Conservation (phyloP, 2,329 filamentous ascomycete genomes). For the Colletotrichum sp. region DNA sequence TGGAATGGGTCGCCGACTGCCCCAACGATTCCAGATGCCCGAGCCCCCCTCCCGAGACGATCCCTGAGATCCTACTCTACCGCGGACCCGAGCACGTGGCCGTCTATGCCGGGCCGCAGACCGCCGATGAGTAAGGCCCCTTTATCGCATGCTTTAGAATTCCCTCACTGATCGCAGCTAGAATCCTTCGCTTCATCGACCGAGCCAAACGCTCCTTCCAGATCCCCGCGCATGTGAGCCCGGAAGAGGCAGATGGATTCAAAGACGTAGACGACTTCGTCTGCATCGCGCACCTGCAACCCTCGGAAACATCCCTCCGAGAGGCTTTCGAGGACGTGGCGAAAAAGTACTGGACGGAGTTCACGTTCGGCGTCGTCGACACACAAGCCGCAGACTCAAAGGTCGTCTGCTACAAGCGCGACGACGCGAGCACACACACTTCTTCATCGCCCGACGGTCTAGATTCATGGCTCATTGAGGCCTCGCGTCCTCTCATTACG, state of each 20-base stretch:
- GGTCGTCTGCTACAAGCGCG: conserved; percentile 33
- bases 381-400: conserved; percentile 18
- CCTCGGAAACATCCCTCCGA: conserved; percentile 22
- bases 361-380: conserved; percentile 35
- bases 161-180: not conserved
- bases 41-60: not conserved
- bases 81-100: not conserved
- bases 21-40: not conserved
- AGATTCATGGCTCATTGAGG: conserved; percentile 30
- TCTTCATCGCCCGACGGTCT: conserved; percentile 26
- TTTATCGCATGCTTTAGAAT: not conserved
- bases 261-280: conserved; percentile 34
- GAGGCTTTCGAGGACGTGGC: conserved; percentile 30
- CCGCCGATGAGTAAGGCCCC: not conserved
- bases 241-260: conserved; percentile 27
- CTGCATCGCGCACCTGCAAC: conserved; percentile 32
- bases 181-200: conserved; percentile 27
- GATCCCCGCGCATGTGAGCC: conserved; percentile 20
- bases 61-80: conserved; percentile 1
- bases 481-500: conserved; percentile 33
- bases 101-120: not conserved
- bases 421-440: conserved; percentile 31
- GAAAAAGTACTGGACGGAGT: conserved; percentile 33
- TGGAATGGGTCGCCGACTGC: not conserved
- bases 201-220: conserved; percentile 31